Base-by-base conservation (phyloP, 2,329 filamentous ascomycete genomes). In the Microsporum canis region DNA sequence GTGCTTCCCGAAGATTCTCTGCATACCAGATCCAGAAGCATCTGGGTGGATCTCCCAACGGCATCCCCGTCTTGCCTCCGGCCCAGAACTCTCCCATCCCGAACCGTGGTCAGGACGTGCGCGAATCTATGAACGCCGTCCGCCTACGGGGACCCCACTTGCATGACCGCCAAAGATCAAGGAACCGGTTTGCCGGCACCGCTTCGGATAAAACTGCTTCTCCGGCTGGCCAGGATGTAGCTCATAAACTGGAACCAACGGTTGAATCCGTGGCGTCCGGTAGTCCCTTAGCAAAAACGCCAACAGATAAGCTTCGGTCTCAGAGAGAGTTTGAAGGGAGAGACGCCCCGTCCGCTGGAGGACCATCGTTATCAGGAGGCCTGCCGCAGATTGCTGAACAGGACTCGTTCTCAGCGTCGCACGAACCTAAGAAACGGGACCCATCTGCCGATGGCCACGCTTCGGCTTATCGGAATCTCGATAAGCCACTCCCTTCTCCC, bases 11-110 rank as follows among this genome's bases (percentile, higher is more conserved):
- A 66, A 82, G 94, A 69, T 99, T 97, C 71, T 97, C 94, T 1
- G 88, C 91, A 59, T 99, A 97, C 71, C 94, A 99, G 70, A 95
- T 99, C 67, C 89, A 90, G 53, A 97, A 96, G 71, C 91, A 96
- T 68, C 79, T 97, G 1, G 92, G 92, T 8, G 83, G 85, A 14
- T 86, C 87, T 43, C 82, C 88, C 14, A 91, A 86, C 73, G 90
- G 89, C 23, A 87, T 97, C 14, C 90, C 91, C 5, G 88, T 95
- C 70, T 83, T 97, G 23, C 91, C 92, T 31, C 80, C 88, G 3
- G 73, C 79, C 17, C 90, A 95, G 70, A 90, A 86, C 63, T 87
- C 87, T 3, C 89, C 89, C 1, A 82, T 92, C 64, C 89, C 90
- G 6, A 95, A 95, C 71, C 81, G 90, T 65, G 89, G 89, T 29